A percentile compares a stretch with the other conserved stretches of the same genome.
Conservation (phyloP, 179 eudicot species). For the Beta corolliflora region DNA sequence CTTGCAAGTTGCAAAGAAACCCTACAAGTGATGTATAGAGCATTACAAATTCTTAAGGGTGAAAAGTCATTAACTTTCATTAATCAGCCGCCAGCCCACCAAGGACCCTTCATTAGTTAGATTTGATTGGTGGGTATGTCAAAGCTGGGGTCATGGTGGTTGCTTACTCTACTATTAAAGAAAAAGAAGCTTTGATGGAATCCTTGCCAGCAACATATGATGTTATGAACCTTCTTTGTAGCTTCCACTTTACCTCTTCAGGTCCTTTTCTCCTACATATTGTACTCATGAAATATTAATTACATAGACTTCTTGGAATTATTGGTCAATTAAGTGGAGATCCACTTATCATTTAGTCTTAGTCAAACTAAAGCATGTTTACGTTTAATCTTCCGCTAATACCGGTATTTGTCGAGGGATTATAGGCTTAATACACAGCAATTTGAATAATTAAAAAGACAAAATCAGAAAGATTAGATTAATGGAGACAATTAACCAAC, state of each 20-base stretch:
- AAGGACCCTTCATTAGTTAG: neutral
- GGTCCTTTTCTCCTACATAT: neutral
- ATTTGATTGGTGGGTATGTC: constrained; percentile 22
- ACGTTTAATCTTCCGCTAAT: constrained; percentile 10
- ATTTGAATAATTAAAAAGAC: constrained; percentile 1
- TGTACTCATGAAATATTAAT: neutral
- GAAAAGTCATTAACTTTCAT: neutral
- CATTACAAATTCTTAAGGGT: neutral
- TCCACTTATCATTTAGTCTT: constrained; percentile 22
- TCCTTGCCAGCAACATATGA: constrained; percentile 19
- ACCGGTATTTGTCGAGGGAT: constrained; percentile 14
- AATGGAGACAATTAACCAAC: constrained; percentile 5
- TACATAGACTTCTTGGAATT: neutral
- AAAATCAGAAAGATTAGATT: constrained; percentile 14
- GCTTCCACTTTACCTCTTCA: constrained; percentile 11
- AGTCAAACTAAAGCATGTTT: constrained; percentile 22
- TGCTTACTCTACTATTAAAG: constrained; percentile 8
- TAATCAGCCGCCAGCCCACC: constrained; percentile 19
- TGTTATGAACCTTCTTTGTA: constrained; percentile 21
- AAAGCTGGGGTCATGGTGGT: constrained; percentile 15
- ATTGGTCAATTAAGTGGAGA: constrained; percentile 17
- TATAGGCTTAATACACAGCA: constrained; percentile 6
- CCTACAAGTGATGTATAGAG: neutral
- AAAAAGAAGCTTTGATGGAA: constrained; percentile 6
- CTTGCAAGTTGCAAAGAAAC: constrained; percentile 6